Evolutionary conservation across 495 filamentous ascomycete genomes (phyloP).

Genomic region (Lichenothelia convexa): DNA sequence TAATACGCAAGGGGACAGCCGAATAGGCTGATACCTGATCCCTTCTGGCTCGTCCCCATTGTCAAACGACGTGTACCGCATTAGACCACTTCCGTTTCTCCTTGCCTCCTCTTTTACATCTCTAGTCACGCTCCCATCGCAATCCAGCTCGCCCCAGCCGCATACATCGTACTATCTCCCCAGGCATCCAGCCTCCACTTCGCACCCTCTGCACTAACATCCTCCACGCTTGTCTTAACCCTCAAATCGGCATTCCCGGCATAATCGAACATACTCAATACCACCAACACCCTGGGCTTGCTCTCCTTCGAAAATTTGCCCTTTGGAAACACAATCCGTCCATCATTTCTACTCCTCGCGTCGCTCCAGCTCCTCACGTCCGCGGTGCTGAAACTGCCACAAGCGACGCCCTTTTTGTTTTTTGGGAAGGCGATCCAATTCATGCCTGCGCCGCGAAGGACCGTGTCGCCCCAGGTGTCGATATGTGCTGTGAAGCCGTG

Average conservation of each 20-base stretch:
- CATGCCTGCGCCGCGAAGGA: constrained; percentile 10
- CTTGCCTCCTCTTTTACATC: not conserved
- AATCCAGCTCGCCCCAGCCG: constrained; percentile 9
- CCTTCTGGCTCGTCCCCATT: too few species aligned
- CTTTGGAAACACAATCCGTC: constrained; percentile 6
- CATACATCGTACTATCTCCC: constrained; percentile 10
- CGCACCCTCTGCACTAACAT: constrained; percentile 20
- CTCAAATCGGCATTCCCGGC: constrained; percentile 14
- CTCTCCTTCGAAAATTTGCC: not conserved
- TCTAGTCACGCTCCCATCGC: constrained; percentile 2
- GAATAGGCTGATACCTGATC: too few species aligned
- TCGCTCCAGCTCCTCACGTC: constrained; percentile 8
- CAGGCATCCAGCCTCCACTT: constrained; percentile 10
- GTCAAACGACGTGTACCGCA: too few species aligned
- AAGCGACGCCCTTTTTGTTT: constrained; percentile 7
- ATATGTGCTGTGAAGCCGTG: constrained; percentile 7
- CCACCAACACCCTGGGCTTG: constrained; percentile 8
- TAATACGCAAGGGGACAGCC: too few species aligned
- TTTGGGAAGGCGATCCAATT: constrained; percentile 12
- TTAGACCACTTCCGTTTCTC: too few species aligned
- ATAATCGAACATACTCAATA: constrained; percentile 10
- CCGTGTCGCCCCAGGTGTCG: constrained; percentile 8
- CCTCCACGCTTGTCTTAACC: constrained; percentile 26
- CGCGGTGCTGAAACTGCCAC: constrained; percentile 5
- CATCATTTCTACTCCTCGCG: constrained; percentile 3